Percentiles rank a stretch among this genome's conserved stretches.
phyloP scores from a whole-genome alignment of 331 rosid genomes.

The Quercus phellos region DNA sequence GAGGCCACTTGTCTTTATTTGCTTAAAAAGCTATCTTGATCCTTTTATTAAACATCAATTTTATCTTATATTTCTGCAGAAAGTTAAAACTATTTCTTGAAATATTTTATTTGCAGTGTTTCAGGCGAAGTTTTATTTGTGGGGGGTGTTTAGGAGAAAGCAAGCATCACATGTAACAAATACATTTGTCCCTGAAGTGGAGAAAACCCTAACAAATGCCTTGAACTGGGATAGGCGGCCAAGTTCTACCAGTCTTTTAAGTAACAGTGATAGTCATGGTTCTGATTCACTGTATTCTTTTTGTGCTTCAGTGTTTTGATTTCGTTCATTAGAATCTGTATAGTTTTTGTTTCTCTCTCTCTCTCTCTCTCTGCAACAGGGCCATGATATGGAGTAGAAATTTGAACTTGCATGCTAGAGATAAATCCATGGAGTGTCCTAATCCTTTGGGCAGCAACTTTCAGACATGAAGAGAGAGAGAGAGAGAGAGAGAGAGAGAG shows the following conservation, averaged over 20 bases:
- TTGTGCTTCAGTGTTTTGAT: background rate
- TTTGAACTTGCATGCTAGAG: no score
- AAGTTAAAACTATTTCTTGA: background rate
- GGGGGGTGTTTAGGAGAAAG: conserved; percentile 65
- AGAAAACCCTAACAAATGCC: conserved; percentile 14
- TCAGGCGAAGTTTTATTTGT: conserved; percentile 53
- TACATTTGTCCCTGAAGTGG: conserved; percentile 13
- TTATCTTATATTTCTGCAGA: background rate
- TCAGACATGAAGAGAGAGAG: no score
- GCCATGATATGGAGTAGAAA: background rate
- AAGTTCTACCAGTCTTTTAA: conserved; percentile 25
- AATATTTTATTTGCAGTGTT: conserved; percentile 47
- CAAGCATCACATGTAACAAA: conserved; percentile 16
- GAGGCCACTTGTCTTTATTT: conserved; percentile 20
- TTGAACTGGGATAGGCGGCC: background rate
- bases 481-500: no score
- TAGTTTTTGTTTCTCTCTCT: no score
- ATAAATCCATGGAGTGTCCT: no score
- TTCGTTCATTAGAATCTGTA: background rate
- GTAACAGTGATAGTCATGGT: conserved; percentile 27
- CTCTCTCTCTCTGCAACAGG: background rate
- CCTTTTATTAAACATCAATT: background rate
- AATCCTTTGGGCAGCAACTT: no score
- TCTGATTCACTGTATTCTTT: conserved; percentile 7
- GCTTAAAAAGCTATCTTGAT: background rate